A percentile compares a stretch with the other conserved stretches of the same genome.
These are phyloP conservation scores for Phytopythium aichiense DNA, from an alignment of 352 stramenopile genomes.

Conservation along the genomic window DNA sequence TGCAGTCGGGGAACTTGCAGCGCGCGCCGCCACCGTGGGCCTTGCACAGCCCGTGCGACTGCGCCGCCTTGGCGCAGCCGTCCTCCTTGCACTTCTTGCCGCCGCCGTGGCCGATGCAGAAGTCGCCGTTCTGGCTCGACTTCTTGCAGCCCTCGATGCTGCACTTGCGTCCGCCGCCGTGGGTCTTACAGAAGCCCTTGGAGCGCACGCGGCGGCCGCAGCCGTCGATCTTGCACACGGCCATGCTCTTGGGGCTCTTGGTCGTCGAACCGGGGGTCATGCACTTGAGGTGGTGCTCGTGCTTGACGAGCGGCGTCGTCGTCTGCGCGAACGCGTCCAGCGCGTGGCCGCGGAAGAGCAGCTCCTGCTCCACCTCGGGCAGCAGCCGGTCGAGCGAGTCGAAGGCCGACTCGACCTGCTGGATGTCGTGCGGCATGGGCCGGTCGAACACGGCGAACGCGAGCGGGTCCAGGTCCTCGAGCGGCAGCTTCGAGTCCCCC, in stretches of 20 bases:
- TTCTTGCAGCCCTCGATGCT: slow-evolving; percentile 85
- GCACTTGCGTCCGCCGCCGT: slow-evolving; percentile 78
- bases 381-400: slow-evolving; percentile 71
- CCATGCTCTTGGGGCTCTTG: slow-evolving; percentile 58
- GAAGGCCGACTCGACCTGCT: slow-evolving; percentile 70
- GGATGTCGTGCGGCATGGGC: slow-evolving; percentile 39
- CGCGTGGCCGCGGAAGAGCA: slow-evolving; percentile 42
- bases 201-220: slow-evolving; percentile 68
- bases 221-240: slow-evolving; percentile 52
- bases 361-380: slow-evolving; percentile 60
- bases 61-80: slow-evolving; percentile 76
- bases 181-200: slow-evolving; percentile 85
- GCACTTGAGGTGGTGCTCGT: slow-evolving; percentile 16
- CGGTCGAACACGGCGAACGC: slow-evolving; percentile 54
- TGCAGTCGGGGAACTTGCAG: slow-evolving; percentile 81
- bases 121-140: slow-evolving; percentile 83
- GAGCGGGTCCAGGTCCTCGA: slow-evolving; percentile 65
- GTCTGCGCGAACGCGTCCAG: slow-evolving; percentile 36
- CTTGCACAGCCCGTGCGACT: slow-evolving; percentile 84
- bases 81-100: slow-evolving; percentile 87
- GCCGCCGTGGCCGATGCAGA: slow-evolving; percentile 83
- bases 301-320: slow-evolving; percentile 34
- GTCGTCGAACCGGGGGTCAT: slow-evolving; percentile 23
- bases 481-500: slow-evolving; percentile 26
- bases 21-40: slow-evolving; percentile 77